Evolutionary conservation across 2,329 filamentous ascomycete species (phyloP), one percentile per base, ranked within the genome.

Genomic region (Aureobasidium uvarum): DNA sequence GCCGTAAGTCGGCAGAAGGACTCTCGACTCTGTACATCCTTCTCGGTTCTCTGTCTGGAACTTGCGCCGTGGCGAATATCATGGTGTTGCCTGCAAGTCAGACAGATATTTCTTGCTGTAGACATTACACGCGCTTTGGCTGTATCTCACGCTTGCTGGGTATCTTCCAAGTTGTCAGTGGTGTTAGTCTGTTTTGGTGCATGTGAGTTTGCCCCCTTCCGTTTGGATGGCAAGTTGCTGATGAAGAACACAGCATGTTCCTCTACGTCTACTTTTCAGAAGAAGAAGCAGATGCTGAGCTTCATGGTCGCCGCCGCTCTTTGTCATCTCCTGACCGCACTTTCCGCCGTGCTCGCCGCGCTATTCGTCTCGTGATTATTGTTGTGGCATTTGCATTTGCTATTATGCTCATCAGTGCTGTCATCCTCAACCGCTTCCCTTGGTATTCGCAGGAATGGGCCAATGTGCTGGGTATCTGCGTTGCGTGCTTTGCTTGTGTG

Each of bases 1-100:
- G 85, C 51, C 86, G 92, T 65, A 86, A 88, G 67, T 95, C 91
- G 14, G 94, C 93, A 18, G 92, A 95, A 77, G 94, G 93, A 69
- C 93, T 97, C 67, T 96, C 92, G 20, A 92, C 93, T 3, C 92
- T 93, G 76, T 97, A 96, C 72, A 86, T 97, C 70, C 85, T 97
- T 2, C 86, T 97, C 25, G 93, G 93, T 66, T 90, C 89, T 41
- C 94, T 92, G 0, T 96, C 91, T 1, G 90, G 90, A 69, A 96
- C 93, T 16, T 90, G 90, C 56, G 89, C 90, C 36, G 88, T 97
- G 72, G 90, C 90, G 69, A 96, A 96, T 73, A 96, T 97, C 73
- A 81, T 96, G 64, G 89, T 91, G 1, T 85, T 96, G 18, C 89
- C 90, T 23, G 85, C 86, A 66, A 96, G 91, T 64, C 86, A 90